A percentile compares a stretch with the other conserved stretches of the same genome.
These are phyloP conservation scores for Moricandia moricandioides DNA, from an alignment of 345 rosid species.

Conservation along the genomic window DNA sequence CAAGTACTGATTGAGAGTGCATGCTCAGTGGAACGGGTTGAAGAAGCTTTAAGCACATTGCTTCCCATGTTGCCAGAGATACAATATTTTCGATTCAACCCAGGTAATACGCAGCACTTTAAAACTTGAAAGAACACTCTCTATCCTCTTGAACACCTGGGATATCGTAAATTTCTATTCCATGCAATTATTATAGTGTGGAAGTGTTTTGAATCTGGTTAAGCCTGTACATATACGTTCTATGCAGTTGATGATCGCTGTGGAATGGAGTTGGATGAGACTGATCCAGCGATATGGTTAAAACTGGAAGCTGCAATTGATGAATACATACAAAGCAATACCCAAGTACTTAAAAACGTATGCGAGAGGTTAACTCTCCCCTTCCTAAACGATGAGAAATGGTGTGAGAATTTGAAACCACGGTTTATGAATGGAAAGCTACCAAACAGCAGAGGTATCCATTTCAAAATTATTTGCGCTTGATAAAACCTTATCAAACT, in stretches of 20 bases:
- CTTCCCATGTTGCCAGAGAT: conserved; percentile 95
- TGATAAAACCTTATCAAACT: conserved; percentile 28
- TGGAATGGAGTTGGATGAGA: conserved; percentile 98
- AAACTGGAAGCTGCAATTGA: conserved; percentile 84
- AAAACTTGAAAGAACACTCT: conserved; percentile 10
- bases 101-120: conserved; percentile 50
- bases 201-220: background rate
- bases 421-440: conserved; percentile 36
- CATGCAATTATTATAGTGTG: background rate
- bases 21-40: conserved; percentile 95
- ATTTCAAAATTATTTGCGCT: conserved; percentile 9
- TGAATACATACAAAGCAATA: conserved; percentile 72
- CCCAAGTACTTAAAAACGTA: conserved; percentile 61
- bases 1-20: conserved; percentile 99
- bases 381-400: conserved; percentile 70
- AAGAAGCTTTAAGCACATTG: conserved; percentile 92
- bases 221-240: conserved; percentile 20
- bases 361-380: conserved; percentile 81
- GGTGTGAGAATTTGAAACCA: conserved; percentile 54
- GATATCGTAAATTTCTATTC: background rate
- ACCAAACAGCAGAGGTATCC: conserved; percentile 34
- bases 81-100: conserved; percentile 88
- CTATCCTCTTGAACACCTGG: background rate
- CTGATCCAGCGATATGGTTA: conserved; percentile 94
- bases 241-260: conserved; percentile 88